Evolutionary conservation across 2,329 filamentous ascomycete genomes (phyloP).

Genomic region (Ceratocystis eucalypticola): DNA sequence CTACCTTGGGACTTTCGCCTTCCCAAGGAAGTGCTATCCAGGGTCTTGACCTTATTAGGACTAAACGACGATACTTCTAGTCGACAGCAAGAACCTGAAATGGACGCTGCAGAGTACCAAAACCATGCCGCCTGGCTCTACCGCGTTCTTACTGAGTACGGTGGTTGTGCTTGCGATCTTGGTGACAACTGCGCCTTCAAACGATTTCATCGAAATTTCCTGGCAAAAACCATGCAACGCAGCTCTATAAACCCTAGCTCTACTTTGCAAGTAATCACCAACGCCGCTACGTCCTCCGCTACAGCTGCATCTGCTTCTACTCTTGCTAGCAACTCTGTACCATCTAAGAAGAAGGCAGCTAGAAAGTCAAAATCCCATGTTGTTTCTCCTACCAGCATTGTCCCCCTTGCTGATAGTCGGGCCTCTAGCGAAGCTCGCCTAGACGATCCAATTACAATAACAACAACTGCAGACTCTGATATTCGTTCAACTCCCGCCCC

Average conservation of each 20-base stretch:
- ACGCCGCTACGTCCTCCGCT: background rate
- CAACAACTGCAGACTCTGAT: slow-evolving; percentile 35
- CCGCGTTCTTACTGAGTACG: slow-evolving; percentile 60
- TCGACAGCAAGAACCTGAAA: slow-evolving; percentile 34
- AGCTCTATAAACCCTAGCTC: background rate
- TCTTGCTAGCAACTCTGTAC: background rate
- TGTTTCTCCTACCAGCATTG: slow-evolving; percentile 49
- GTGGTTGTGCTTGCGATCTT: slow-evolving; percentile 62
- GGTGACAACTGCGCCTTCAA: slow-evolving; percentile 50
- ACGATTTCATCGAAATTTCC: slow-evolving; percentile 45
- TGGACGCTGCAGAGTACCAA: slow-evolving; percentile 47
- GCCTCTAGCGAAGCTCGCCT: slow-evolving; percentile 48
- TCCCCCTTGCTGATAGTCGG: slow-evolving; percentile 48
- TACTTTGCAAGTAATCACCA: slow-evolving; percentile 19
- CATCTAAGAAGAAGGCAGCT: slow-evolving; percentile 34
- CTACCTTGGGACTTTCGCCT: slow-evolving; percentile 55
- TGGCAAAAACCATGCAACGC: slow-evolving; percentile 33
- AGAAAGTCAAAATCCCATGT: slow-evolving; percentile 42
- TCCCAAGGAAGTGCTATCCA: slow-evolving; percentile 39
- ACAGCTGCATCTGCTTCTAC: background rate
- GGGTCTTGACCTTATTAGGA: slow-evolving; percentile 47
- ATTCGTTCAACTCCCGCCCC: slow-evolving; percentile 37
- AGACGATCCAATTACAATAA: slow-evolving; percentile 32
- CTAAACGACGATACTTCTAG: slow-evolving; percentile 47
- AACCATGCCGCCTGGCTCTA: slow-evolving; percentile 52